Base-by-base conservation (phyloP, 345 rosid species). In the Arabidopsis suecica region DNA sequence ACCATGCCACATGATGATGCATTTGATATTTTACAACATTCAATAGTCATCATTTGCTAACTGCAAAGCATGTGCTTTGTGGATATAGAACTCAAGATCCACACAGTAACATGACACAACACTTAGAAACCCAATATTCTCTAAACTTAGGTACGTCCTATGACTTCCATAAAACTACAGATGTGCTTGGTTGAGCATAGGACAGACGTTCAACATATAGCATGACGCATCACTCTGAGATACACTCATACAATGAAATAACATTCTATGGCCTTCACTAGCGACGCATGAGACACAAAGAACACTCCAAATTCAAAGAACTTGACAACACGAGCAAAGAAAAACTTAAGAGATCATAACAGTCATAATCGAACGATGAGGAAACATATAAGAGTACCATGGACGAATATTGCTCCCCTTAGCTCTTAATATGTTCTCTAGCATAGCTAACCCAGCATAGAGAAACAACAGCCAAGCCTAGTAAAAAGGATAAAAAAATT, bases 351-450 rank as follows among this genome's bases (percentile, higher is more conserved):
- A 59, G 12, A 60, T 1, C 23, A 33, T 14, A 63, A 44, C 45
- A 5, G 6, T 25, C 30, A 56, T 44, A 68, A 62, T 69, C n/a
- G 11, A 69, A 4, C 7, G 13, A 37, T 13, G 20, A 51, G 1
- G 28, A 12, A 36, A 9, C 8, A 20, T 18, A 51, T 50, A 64
- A 36, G 66, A 75, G 77, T 86, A 96, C 99, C 98, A 96, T 60
- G 98, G 82, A 78, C 99, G 98, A 68, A 96, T 96, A 77, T 91
- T 98, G 48, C 99, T 96, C 78, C 99, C 99, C 81, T 96, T 96
- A 48, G 88, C 96, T 84, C 96, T 85, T 72, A 93, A 80, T 71
- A 93, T 89, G 77, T 95, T 96, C 78, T 96, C 99, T 34, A 98
- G 87, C 86, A 96, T 78, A 61, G 91, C 93, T 93, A 96, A 87